These are phyloP conservation scores for Juglanconis oblonga DNA, from an alignment of 2,329 filamentous ascomycete genomes.

Conservation along the genomic window DNA sequence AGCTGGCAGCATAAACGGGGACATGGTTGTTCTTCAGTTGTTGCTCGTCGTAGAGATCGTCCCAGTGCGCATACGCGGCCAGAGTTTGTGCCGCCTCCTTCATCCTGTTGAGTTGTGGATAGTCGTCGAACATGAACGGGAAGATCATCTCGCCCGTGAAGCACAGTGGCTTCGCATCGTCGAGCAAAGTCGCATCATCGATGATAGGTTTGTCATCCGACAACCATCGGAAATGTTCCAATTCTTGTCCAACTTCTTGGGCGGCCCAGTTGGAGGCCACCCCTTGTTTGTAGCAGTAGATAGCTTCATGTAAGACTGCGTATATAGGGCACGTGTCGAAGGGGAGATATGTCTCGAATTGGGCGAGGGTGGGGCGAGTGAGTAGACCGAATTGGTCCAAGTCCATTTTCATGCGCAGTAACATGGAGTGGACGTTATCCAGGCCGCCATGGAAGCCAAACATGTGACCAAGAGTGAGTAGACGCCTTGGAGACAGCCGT, in stretches of 20 bases:
- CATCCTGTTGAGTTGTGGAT: conserved; percentile 70
- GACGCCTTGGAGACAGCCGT: conserved; percentile 66
- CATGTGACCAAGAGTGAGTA: conserved; percentile 73
- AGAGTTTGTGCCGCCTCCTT: conserved; percentile 67
- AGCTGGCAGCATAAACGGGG: conserved; percentile 65
- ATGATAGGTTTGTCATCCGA: conserved; percentile 36
- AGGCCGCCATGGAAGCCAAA: conserved; percentile 80
- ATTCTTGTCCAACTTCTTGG: conserved; percentile 54
- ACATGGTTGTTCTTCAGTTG: conserved; percentile 63
- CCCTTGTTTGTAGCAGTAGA: conserved; percentile 72
- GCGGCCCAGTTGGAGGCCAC: conserved; percentile 73
- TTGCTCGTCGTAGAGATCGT: conserved; percentile 59
- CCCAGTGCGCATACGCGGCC: conserved; percentile 58
- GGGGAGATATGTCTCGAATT: conserved; percentile 63
- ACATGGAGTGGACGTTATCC: conserved; percentile 69
- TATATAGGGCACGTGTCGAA: conserved; percentile 83
- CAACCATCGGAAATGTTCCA: conserved; percentile 52
- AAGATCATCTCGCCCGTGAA: conserved; percentile 95
- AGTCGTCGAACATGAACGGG: conserved; percentile 79
- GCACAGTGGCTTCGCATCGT: conserved; percentile 54
- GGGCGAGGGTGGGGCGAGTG: conserved; percentile 66
- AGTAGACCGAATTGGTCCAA: conserved; percentile 74
- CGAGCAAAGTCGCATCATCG: conserved; percentile 21
- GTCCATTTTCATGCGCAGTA: conserved; percentile 70
- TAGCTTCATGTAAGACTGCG: conserved; percentile 80